Base-by-base conservation (phyloP, 2,329 filamentous ascomycete genomes). In the Plectosphaerella plurivora region DNA sequence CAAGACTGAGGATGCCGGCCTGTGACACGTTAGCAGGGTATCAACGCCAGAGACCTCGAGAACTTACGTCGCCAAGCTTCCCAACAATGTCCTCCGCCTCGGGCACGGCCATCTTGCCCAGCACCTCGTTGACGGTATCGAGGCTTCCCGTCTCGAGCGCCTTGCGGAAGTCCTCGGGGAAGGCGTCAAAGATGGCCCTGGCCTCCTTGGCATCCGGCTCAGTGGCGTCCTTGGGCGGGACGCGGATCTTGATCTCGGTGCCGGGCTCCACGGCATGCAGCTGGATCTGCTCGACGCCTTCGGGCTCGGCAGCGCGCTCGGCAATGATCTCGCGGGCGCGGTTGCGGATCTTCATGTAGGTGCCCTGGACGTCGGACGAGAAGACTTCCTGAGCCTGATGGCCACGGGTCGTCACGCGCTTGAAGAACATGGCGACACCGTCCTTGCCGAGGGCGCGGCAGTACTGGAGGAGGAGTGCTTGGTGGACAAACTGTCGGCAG, bases 261-360 rank as follows among this genome's bases (percentile, higher is more conserved):
- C 88, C 88, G 0, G 93, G 93, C 68, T 97, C 91, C 11, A 99
- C 92, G 14, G 94, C 93, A 67, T 99, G 94, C 46, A 99, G 80
- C 71, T 99, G 95, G 60, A 99, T 99, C 70, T 97, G 93, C 74
- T 99, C 94, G 10, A 96, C 88, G 18, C 87, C 90, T 54, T 73
- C 71, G 3, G 66, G 73, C 51, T 80, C 77, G 57, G 73, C 74
- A 15, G 75, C 77, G 55, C 76, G 68, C 69, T 83, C 73, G 16
- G 72, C 70, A 51, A 78, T 69, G 57, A 96, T 87, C 68, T 95
- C 89, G 7, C 80, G 78, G 1, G 88, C 85, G 47, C 94, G 84
- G 24, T 78, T 85, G 63, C 84, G 85, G 69, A 99, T 97, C 51
- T 87, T 84, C 62, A 78, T 77, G 70, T 95, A 97, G 3, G 92